A percentile compares a stretch with the other conserved stretches of the same genome.
Evolutionary conservation across 257 asterid species (phyloP).

Genomic region (Verbascum thapsus): DNA sequence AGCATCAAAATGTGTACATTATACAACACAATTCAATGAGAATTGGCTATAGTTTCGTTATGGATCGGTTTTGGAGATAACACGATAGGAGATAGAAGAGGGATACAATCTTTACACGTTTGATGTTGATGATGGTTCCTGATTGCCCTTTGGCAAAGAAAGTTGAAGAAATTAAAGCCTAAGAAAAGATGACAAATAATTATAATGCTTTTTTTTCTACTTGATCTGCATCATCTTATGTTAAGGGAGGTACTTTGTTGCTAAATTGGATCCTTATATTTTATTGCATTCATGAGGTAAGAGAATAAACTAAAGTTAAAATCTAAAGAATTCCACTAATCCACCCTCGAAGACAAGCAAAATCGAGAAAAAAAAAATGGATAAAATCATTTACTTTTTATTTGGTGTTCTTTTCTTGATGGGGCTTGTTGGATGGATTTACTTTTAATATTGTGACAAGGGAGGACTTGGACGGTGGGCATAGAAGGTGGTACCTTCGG

Average conservation of each 20-base stretch:
- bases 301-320: too few relatives aligned
- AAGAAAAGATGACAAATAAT: too few relatives aligned
- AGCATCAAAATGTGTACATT: constrained; percentile 9
- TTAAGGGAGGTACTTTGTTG: too few relatives aligned
- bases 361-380: constrained; percentile 90
- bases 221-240: too few relatives aligned
- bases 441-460: constrained; percentile 69
- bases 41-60: constrained; percentile 22
- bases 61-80: constrained; percentile 43
- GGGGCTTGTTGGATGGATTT: constrained; percentile 68
- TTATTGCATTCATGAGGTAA: too few relatives aligned
- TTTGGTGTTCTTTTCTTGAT: constrained; percentile 64
- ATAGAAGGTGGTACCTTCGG: constrained; percentile 71
- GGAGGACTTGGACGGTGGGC: constrained; percentile 58
- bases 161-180: too few relatives aligned
- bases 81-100: constrained; percentile 34
- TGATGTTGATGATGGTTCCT: constrained; percentile 22
- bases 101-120: too few relatives aligned
- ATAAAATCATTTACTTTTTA: constrained; percentile 74
- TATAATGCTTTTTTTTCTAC: too few relatives aligned
- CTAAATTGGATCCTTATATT: too few relatives aligned
- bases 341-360: constrained; percentile 95
- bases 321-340: constrained; percentile 78
- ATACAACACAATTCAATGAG: constrained; percentile 29
- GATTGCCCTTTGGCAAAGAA: too few relatives aligned